Conservation (phyloP, 2,329 filamentous ascomycete genomes). For the Coniochaeta sp. region DNA sequence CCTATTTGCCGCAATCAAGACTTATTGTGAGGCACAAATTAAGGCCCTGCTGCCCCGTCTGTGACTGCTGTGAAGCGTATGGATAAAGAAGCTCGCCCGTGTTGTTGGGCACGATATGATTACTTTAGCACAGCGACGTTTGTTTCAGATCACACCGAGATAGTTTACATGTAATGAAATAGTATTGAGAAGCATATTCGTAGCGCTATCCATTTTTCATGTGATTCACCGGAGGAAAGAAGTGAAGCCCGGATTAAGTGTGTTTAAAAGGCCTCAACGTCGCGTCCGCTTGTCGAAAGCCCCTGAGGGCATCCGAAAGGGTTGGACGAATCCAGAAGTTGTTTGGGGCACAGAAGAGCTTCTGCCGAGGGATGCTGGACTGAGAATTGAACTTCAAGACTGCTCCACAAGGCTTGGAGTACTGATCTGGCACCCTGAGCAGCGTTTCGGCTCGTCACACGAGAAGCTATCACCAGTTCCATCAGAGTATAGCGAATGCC, state of each 20-base stretch:
- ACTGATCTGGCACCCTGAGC: not conserved
- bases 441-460: not conserved
- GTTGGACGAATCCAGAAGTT: not conserved
- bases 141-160: not conserved
- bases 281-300: not conserved
- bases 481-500: not conserved
- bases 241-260: not conserved
- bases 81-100: not conserved
- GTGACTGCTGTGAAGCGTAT: not conserved
- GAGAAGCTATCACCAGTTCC: not conserved
- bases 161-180: not conserved
- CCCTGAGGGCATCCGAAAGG: not conserved
- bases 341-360: not conserved
- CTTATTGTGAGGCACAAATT: constrained; percentile 13
- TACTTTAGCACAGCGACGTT: not conserved
- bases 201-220: not conserved
- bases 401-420: not conserved
- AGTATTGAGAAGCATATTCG: not conserved
- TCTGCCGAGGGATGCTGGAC: not conserved
- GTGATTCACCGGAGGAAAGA: not conserved
- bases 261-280: not conserved
- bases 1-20: constrained; percentile 10
- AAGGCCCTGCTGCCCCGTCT: not conserved
- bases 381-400: not conserved
- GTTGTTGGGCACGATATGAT: not conserved